Evolutionary conservation across 2,329 filamentous ascomycete genomes (phyloP), one percentile per base, ranked within the genome.

Genomic region (Aspergillus udagawae): DNA sequence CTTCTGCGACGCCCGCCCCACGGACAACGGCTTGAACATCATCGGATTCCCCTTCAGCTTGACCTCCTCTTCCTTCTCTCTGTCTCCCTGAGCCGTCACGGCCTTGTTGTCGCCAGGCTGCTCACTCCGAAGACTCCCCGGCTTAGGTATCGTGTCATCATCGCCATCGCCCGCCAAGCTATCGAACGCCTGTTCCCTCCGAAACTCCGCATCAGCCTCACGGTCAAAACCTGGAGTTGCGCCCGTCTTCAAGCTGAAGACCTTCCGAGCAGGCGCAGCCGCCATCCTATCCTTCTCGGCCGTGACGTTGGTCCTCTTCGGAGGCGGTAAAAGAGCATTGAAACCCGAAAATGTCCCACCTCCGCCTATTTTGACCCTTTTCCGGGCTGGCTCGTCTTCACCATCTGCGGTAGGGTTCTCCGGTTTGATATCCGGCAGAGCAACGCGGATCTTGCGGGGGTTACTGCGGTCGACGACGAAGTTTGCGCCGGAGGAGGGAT

Each of bases 11-110:
- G 88, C 91, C 60, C 90, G 83, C 17, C 87, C 85, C 14, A 97
- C 92, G 1, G 92, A 96, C 41, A 97, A 79, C 3, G 93, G 93
- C 70, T 87, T 89, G 74, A 97, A 97, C 85, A 91, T 90, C 73
- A 92, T 84, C 12, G 91, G 85, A 65, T 92, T 94, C 21, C 89
- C 90, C 66, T 85, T 85, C 66, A 85, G 80, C 45, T 82, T 82
- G 23, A 70, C 63, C 41, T 74, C 68, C n/a, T 70, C 70, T 4
- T 5, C 28, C 35, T 14, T 49, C 29, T 20, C n/a, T 7, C 29
- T 32, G 45, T 12, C 4, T 28, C 67, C 52, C 45, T 14, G 49
- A 32, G 9, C 45, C 32, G 10, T 25, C 53, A 52, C 56, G 51
- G 60, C 47, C 25, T 52, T 49, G 17, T 48, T 49, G 21, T 61